Evolutionary conservation across 1,284 basidiomycete genomes (phyloP).

Genomic region (Gomphus bonarii): DNA sequence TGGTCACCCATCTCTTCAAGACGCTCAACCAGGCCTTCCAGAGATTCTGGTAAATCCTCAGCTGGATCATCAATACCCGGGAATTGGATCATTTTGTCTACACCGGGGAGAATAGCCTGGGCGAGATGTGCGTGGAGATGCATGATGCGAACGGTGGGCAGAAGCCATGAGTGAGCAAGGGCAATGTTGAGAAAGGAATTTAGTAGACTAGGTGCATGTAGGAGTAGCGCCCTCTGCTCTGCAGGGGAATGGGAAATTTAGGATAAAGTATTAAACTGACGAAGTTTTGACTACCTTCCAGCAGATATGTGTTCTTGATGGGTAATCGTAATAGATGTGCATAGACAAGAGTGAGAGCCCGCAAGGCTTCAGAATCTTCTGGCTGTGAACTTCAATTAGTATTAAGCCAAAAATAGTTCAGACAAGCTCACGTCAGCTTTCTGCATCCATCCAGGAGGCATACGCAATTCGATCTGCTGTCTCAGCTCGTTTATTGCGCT

Average conservation of each 20-base stretch:
- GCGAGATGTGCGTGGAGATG: slow-evolving; percentile 77
- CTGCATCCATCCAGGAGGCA: slow-evolving; percentile 43
- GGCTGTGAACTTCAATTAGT: neutral
- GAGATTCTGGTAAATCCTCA: slow-evolving; percentile 25
- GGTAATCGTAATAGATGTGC: slow-evolving; percentile 78
- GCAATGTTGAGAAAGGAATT: slow-evolving; percentile 79
- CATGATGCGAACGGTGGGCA: slow-evolving; percentile 71
- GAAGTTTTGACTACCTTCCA: slow-evolving; percentile 45
- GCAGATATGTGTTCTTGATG: slow-evolving; percentile 43
- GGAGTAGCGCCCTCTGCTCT: slow-evolving; percentile 64
- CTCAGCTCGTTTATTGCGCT: slow-evolving; percentile 49
- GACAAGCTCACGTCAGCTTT: neutral
- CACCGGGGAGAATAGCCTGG: slow-evolving; percentile 69
- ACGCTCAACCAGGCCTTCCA: slow-evolving; percentile 37
- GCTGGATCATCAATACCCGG: slow-evolving; percentile 56
- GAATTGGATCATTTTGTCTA: slow-evolving; percentile 53
- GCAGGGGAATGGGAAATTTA: slow-evolving; percentile 10
- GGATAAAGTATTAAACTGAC: neutral
- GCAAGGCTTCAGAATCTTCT: slow-evolving; percentile 20
- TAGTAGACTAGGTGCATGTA: slow-evolving; percentile 66
- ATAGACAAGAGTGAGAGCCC: slow-evolving; percentile 71
- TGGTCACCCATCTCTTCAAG: slow-evolving; percentile 46
- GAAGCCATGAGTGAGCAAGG: slow-evolving; percentile 86
- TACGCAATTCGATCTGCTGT: slow-evolving; percentile 36
- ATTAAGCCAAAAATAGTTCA: slow-evolving; percentile 7